phyloP scores from a whole-genome alignment of 371 early-diverging fungal species.

The Zopfochytrium polystomum region DNA sequence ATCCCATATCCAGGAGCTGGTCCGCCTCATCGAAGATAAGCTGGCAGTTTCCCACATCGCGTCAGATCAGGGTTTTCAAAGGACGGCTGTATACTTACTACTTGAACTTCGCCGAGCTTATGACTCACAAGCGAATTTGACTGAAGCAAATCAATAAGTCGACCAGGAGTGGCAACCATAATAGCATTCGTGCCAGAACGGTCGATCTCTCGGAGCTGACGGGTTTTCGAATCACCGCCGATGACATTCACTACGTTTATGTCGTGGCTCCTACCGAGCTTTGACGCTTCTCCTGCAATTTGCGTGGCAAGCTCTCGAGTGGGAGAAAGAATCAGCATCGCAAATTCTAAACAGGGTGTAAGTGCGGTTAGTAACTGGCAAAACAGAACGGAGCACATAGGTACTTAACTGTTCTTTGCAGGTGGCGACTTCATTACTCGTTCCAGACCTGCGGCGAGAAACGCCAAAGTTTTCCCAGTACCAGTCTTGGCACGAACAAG shows the following conservation, averaged over 20 bases:
- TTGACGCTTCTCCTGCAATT: constrained; percentile 80
- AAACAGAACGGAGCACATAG: constrained; percentile 5
- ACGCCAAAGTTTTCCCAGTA: constrained; percentile 96
- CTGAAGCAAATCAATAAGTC: constrained; percentile 97
- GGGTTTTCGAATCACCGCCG: constrained; percentile 71
- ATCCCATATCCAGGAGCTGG: constrained; percentile 94
- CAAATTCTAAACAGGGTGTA: constrained; percentile 30
- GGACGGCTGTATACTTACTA: constrained; percentile 3
- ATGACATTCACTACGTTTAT: constrained; percentile 77
- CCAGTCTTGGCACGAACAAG: constrained; percentile 99
- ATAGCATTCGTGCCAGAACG: constrained; percentile 61
- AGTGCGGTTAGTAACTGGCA: neutral
- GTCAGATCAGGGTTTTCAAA: constrained; percentile 5
- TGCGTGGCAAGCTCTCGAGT: constrained; percentile 97
- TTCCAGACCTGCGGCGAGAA: constrained; percentile 81
- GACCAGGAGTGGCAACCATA: constrained; percentile 76
- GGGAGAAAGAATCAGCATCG: constrained; percentile 86
- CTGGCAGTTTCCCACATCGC: too few species aligned
- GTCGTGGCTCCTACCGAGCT: constrained; percentile 57
- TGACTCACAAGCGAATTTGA: constrained; percentile 40
- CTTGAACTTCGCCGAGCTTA: constrained; percentile 7
- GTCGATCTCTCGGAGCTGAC: constrained; percentile 33
- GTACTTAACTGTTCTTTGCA: neutral
- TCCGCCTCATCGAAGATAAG: constrained; percentile 99
- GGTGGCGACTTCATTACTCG: constrained; percentile 21